A percentile compares a stretch with the other conserved stretches of the same genome.
phyloP scores from a whole-genome alignment of 139 green algal genomes.

The Asterochloris erici region DNA sequence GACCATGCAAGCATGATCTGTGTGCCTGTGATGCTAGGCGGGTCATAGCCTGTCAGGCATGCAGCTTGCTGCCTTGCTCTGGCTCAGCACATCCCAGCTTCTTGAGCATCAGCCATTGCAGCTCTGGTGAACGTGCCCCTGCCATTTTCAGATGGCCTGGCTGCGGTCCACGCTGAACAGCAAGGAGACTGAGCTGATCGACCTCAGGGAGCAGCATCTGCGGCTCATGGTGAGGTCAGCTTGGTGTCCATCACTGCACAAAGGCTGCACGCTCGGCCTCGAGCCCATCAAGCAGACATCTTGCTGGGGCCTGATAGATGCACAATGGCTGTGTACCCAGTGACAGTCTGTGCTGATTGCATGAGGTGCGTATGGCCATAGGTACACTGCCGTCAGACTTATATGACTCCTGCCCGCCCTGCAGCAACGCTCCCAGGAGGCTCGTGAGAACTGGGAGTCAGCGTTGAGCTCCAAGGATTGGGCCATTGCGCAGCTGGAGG shows the following conservation, averaged over 20 bases:
- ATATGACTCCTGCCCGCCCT: background rate
- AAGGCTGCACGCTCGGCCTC: background rate
- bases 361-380: too few species aligned
- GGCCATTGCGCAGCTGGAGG: constrained; percentile 64
- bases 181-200: constrained; percentile 61
- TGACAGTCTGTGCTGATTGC: background rate
- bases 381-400: background rate
- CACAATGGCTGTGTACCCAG: background rate
- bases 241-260: background rate
- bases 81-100: too few species aligned
- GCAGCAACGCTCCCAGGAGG: constrained; percentile 59
- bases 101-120: background rate
- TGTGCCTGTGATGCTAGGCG: background rate
- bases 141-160: constrained; percentile 21
- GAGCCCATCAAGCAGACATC: background rate
- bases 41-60: too few species aligned
- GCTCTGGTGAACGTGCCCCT: background rate
- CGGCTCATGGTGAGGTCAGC: constrained; percentile 49
- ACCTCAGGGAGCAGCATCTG: constrained; percentile 64
- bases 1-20: background rate
- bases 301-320: background rate
- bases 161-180: constrained; percentile 58
- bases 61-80: too few species aligned
- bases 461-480: constrained; percentile 62
- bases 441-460: constrained; percentile 59